A percentile compares a stretch with the other conserved stretches of the same genome.
These are phyloP conservation scores for Castanopsis chinensis DNA, from an alignment of 306 rosid genomes.

Conservation along the genomic window DNA sequence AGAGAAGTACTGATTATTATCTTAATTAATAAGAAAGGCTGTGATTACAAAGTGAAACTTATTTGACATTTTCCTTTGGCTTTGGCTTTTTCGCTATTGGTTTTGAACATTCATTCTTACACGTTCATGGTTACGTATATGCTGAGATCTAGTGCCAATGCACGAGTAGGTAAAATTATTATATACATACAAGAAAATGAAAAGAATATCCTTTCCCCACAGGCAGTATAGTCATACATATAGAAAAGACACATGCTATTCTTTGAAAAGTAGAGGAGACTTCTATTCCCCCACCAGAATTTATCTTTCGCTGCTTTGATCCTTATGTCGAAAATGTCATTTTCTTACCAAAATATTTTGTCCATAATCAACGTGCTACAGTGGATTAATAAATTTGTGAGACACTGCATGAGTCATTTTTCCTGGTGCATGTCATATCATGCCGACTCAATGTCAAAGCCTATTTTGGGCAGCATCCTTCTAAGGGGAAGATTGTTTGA, in stretches of 20 bases:
- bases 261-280: slow-evolving; percentile 27
- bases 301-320: slow-evolving; percentile 25
- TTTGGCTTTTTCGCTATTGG: not conserved
- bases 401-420: slow-evolving; percentile 21
- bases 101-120: slow-evolving; percentile 9
- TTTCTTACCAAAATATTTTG: slow-evolving; percentile 31
- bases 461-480: no score
- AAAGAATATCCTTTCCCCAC: not conserved
- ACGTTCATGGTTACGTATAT: not conserved
- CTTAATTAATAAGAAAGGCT: slow-evolving; percentile 14
- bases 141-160: no score
- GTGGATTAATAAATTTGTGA: not conserved
- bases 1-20: not conserved
- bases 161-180: no score
- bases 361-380: slow-evolving; percentile 11
- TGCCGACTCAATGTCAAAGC: no score
- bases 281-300: slow-evolving; percentile 27
- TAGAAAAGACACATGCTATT: not conserved
- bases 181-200: no score
- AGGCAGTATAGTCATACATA: not conserved
- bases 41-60: slow-evolving; percentile 32
- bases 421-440: not conserved
- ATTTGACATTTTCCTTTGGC: slow-evolving; percentile 1
- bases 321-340: slow-evolving; percentile 30
- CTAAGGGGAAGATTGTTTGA: no score